phyloP scores from a whole-genome alignment of 164 flowering plant genomes.

The Echeveria elegans region DNA sequence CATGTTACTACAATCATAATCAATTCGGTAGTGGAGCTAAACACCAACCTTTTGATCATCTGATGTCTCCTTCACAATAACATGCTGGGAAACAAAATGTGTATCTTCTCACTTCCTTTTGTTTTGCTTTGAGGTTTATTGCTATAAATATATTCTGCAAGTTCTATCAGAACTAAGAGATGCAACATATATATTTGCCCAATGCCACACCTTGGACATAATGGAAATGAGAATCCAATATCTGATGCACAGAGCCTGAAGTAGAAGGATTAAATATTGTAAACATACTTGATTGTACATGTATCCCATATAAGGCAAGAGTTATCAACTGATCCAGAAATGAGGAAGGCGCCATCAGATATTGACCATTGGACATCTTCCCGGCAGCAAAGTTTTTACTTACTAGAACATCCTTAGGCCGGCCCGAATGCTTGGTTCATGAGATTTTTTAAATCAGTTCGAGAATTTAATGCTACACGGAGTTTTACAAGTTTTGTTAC shows the following conservation, averaged over 20 bases:
- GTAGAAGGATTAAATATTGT: not conserved
- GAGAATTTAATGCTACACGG: not conserved
- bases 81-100: conserved; percentile 74
- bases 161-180: conserved; percentile 96
- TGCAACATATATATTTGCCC: conserved; percentile 65
- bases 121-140: conserved; percentile 62
- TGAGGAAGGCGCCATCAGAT: conserved; percentile 67
- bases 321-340: conserved; percentile 97
- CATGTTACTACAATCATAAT: conserved; percentile 2
- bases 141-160: conserved; percentile 61
- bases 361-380: conserved; percentile 95
- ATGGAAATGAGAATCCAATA: conserved; percentile 81
- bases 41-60: conserved; percentile 66
- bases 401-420: not conserved
- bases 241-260: conserved; percentile 88
- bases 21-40: not conserved
- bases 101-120: conserved; percentile 54
- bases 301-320: conserved; percentile 94
- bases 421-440: not conserved
- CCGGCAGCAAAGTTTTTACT: conserved; percentile 32
- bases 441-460: too few relatives aligned
- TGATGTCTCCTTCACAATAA: conserved; percentile 40
- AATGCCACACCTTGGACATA: conserved; percentile 97
- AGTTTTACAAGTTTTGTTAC: not conserved
- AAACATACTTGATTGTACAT: not conserved